Percentiles rank a stretch among this genome's conserved stretches.
Evolutionary conservation across 768 basidiomycete genomes (phyloP).

Genomic region (Auricularia sp.): DNA sequence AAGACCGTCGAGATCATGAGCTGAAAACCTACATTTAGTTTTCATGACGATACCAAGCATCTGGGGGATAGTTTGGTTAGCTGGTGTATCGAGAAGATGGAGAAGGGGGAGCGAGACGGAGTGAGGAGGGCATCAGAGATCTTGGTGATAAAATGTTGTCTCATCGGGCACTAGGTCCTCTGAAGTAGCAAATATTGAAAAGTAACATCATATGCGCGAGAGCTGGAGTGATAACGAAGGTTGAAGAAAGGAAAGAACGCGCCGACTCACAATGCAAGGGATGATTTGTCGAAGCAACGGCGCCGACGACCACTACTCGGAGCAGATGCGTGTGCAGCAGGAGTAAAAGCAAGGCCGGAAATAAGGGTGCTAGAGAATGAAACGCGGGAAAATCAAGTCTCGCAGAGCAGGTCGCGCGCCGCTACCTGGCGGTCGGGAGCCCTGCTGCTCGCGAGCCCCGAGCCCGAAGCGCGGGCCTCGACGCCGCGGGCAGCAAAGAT

Average conservation of each 20-base stretch:
- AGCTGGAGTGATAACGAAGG: neutral
- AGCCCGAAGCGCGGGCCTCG: neutral
- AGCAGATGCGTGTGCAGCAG: too few relatives aligned
- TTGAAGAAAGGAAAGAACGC: neutral
- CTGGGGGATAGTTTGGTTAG: too few relatives aligned
- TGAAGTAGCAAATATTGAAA: neutral
- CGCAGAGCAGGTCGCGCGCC: neutral
- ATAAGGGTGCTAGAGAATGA: too few relatives aligned
- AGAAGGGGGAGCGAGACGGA: neutral
- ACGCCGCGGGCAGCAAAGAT: neutral
- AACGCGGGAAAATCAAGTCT: too few relatives aligned
- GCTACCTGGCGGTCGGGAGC: neutral
- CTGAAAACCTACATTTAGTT: too few relatives aligned
- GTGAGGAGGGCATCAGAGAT: neutral
- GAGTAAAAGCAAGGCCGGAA: too few relatives aligned
- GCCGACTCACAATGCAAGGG: neutral
- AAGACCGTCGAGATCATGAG: too few relatives aligned
- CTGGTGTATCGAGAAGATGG: neutral
- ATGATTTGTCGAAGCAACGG: too few relatives aligned
- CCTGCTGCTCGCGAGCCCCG: neutral
- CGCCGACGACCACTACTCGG: too few relatives aligned
- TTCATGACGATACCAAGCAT: too few relatives aligned
- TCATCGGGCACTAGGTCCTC: neutral
- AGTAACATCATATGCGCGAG: neutral
- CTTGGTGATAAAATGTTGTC: neutral